A percentile compares a stretch with the other conserved stretches of the same genome.
phyloP scores from a whole-genome alignment of 2,329 filamentous ascomycete species.

The Scleromitrula shiraiana region DNA sequence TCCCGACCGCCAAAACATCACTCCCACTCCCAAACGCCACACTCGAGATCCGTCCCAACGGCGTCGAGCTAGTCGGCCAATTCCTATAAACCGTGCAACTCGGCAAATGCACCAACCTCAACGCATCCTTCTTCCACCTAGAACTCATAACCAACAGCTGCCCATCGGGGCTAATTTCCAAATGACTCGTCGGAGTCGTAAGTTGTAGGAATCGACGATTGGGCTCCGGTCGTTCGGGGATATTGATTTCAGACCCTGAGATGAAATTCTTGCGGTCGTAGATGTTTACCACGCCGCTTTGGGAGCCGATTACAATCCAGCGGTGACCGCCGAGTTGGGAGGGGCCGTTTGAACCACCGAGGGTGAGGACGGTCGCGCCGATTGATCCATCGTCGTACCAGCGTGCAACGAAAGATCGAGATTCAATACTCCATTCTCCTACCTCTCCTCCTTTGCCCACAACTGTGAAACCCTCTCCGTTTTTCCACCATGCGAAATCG shows the following conservation, averaged over 20 bases:
- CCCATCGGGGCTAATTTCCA: conserved; percentile 80
- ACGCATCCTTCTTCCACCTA: conserved; percentile 77
- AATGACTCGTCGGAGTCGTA: conserved; percentile 71
- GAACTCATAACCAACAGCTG: conserved; percentile 84
- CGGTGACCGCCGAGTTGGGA: conserved; percentile 64
- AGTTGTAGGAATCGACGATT: conserved; percentile 73
- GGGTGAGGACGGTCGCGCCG: conserved; percentile 70
- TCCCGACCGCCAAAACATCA: conserved; percentile 73
- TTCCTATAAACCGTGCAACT: conserved; percentile 92
- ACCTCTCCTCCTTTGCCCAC: conserved; percentile 82
- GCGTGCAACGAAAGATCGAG: conserved; percentile 62
- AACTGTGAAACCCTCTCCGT: conserved; percentile 73
- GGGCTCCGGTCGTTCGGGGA: conserved; percentile 65
- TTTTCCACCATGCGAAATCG: conserved; percentile 89
- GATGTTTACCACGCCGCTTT: conserved; percentile 82
- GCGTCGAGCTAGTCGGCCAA: conserved; percentile 89
- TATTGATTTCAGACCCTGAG: conserved; percentile 35
- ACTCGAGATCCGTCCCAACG: conserved; percentile 72
- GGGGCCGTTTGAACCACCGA: conserved; percentile 61
- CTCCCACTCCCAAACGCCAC: conserved; percentile 61
- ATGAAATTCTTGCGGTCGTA: conserved; percentile 62
- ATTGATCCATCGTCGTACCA: conserved; percentile 90
- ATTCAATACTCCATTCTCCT: conserved; percentile 73
- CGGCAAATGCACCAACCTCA: conserved; percentile 82
- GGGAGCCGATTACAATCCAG: conserved; percentile 84